Evolutionary conservation across 768 basidiomycete genomes (phyloP), one percentile per base, ranked within the genome.

Genomic region (Russula brevipes): DNA sequence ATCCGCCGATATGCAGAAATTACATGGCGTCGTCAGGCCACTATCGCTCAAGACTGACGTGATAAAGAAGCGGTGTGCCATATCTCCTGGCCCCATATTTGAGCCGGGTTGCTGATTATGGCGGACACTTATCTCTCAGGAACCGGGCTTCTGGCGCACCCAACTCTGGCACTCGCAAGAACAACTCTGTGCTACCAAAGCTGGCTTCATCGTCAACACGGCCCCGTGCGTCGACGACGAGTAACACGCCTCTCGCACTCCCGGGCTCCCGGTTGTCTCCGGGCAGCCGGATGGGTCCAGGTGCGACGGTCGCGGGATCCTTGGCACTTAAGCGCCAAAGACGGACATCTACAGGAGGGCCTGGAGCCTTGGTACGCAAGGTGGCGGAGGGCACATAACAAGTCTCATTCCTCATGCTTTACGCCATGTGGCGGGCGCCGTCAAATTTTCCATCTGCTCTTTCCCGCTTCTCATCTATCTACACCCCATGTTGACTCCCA

Each of bases 31-130:
- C 54, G 91, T 94, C 6, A 84, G 96, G 58, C 96, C 96, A 8
- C 78, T 96, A 66, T 95, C 94, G 44, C 82, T 98, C 65, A 97
- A 97, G 82, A 98, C 95, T 47, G 93, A 98, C 73, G 89, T 95
- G 51, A 97, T 96, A 76, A 97, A 98, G 86, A 98, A 97, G 79
- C 81, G 91, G 91, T 91, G 59, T 12, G 71, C 45, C 70, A 56
- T 59, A 56, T 60, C 44, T 36, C 47, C 39, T 47, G 54, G 14
- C 41, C 42, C 30, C 17, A 36, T 42, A 35, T 33, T 19, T 51
- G 42, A 10, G 39, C 50, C 51, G 44, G n/a, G 31, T 39, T 39
- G 16, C 59, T 69, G 54, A 70, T 54, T 57, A 46, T 16, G 17
- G 54, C 16, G 9, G 2, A 7, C 54, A 53, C 57, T 65, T 66